phyloP scores from a whole-genome alignment of 441 rosid genomes.

The Dalechampia spathulata region DNA sequence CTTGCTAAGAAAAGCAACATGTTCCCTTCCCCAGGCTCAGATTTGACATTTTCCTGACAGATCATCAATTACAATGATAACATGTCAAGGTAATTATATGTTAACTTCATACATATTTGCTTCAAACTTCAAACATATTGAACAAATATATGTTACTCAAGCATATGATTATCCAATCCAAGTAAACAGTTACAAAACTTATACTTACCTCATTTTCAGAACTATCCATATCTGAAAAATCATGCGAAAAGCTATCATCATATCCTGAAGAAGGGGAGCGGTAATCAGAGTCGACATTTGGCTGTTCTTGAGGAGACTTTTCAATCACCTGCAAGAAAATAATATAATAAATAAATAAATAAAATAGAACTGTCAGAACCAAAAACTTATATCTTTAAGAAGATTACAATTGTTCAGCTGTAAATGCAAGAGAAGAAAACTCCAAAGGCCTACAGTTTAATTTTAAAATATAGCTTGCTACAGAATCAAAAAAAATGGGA shows the following conservation, averaged over 20 bases:
- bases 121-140: not conserved
- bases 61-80: slow-evolving; percentile 1
- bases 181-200: not conserved
- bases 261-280: slow-evolving; percentile 40
- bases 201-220: slow-evolving; percentile 56
- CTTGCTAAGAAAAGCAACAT: slow-evolving; percentile 32
- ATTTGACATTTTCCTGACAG: slow-evolving; percentile 29
- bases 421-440: no score
- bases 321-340: slow-evolving; percentile 44
- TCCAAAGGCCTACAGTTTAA: no score
- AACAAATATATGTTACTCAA: not conserved
- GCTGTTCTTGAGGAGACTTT: slow-evolving; percentile 34
- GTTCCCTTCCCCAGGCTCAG: slow-evolving; percentile 26
- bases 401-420: no score
- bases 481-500: no score
- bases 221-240: slow-evolving; percentile 39
- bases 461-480: no score
- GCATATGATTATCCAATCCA: not conserved
- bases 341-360: no score
- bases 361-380: not conserved
- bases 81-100: not conserved
- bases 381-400: not conserved
- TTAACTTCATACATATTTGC: no score
- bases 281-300: slow-evolving; percentile 30
- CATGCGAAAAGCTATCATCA: slow-evolving; percentile 42